Conservation (phyloP, 805 yeast species). For the Nematodospora valgi region DNA sequence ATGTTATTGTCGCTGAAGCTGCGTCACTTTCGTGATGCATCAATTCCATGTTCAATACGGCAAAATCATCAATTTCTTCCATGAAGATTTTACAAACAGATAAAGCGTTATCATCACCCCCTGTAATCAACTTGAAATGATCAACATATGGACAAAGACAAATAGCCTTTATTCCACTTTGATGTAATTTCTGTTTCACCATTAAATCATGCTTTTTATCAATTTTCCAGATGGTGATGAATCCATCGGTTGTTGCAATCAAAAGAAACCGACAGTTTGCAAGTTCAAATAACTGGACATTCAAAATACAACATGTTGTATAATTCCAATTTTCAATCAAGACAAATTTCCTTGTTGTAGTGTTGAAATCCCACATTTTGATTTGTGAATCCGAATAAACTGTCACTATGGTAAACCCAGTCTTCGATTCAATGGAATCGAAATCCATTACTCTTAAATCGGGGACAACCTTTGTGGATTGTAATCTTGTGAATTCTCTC, state of each 20-base stretch:
- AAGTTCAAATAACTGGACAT: conserved; percentile 45
- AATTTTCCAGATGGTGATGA: conserved; percentile 59
- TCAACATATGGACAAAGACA: conserved; percentile 13
- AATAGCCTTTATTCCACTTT: conserved; percentile 78
- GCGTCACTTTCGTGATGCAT: conserved; percentile 48
- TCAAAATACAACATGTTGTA: conserved; percentile 73
- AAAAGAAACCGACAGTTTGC: conserved; percentile 33
- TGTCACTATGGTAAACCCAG: conserved; percentile 55
- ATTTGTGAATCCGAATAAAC: conserved; percentile 86
- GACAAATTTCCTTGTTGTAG: conserved; percentile 33
- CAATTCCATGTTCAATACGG: conserved; percentile 18
- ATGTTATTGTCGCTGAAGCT: conserved; percentile 85
- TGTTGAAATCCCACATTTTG: conserved; percentile 57
- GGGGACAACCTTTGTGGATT: conserved; percentile 54
- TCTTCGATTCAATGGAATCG: conserved; percentile 41
- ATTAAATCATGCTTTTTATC: conserved; percentile 14
- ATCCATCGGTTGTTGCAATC: conserved; percentile 83
- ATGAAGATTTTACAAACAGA: conserved; percentile 19
- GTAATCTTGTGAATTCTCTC: conserved; percentile 48
- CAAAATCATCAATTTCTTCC: neutral
- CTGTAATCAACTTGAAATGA: conserved; percentile 51
- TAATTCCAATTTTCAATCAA: conserved; percentile 50
- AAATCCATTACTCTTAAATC: conserved; percentile 92
- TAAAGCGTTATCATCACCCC: conserved; percentile 91
- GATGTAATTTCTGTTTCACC: conserved; percentile 53